Base-by-base conservation (phyloP, 2,329 filamentous ascomycete genomes). In the Aaosphaeria pasadenensis region DNA sequence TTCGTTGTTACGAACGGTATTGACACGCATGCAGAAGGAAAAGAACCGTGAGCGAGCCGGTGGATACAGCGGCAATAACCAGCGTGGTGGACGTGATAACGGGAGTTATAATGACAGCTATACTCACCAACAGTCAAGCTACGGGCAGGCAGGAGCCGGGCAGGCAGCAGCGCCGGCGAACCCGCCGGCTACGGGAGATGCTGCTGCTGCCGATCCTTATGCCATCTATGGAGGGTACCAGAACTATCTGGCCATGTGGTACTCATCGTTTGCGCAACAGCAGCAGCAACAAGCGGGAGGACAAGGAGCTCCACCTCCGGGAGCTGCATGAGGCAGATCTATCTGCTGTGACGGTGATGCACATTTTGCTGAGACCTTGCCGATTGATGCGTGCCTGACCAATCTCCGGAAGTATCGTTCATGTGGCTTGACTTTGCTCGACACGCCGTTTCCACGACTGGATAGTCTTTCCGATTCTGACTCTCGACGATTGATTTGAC, bases 171-270 rank as follows among this genome's bases (percentile, higher is more conserved):
- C 51, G 53, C 59, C 56, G 52, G 45, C 49, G 29, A 36, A 38
- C 61, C 71, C 79, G 57, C 75, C 73, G 51, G 76, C 79, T 53
- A 73, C 68, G 43, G 76, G 77, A 47, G 87, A 89, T 62, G 63
- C 55, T 51, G 60, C 59, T 42, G 60, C 65, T 49, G 64, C 63
- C 60, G 71, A 74, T 48, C 71, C 71, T 38, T 94, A 94, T 71
- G 89, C 89, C 48, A 79, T 85, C 48, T 94, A 91, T 71, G 89
- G 89, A 56, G 89, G 89, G 51, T 92, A 92, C 70, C 81, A 91
- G 59, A 86, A 86, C 58, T 94, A 92, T 66, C 72, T 90, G 50
- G 83, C 86, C 38, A 77, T 91, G 59, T 94, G 88, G 88, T 91
- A 90, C 73, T 85, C 88, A 63, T 87, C 87, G 42, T 67, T 82